phyloP scores from a whole-genome alignment of 2,329 filamentous ascomycete species.

The Pestalotiopsis sp. region DNA sequence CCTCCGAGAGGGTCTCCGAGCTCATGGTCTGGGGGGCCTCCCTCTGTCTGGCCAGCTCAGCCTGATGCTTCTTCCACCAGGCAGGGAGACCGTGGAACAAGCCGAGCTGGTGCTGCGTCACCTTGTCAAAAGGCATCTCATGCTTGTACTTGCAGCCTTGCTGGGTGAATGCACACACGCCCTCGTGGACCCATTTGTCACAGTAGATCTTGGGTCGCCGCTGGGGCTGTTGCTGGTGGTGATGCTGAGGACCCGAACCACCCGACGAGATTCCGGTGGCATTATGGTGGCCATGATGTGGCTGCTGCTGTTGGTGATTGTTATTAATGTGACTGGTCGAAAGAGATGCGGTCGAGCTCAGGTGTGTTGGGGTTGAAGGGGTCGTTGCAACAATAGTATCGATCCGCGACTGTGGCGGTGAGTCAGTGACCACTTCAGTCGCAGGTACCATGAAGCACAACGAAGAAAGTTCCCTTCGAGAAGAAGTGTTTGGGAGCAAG shows the following conservation, averaged over 20 bases:
- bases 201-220: slow-evolving; percentile 71
- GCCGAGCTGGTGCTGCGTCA: slow-evolving; percentile 70
- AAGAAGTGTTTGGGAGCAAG: not conserved
- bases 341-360: slow-evolving; percentile 25
- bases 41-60: slow-evolving; percentile 41
- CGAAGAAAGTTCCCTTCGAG: slow-evolving; percentile 8
- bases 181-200: slow-evolving; percentile 87
- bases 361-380: slow-evolving; percentile 24
- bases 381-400: slow-evolving; percentile 39
- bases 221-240: slow-evolving; percentile 17
- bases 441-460: slow-evolving; percentile 1
- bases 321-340: slow-evolving; percentile 15
- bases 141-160: slow-evolving; percentile 90
- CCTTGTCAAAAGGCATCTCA: slow-evolving; percentile 76
- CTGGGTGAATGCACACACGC: slow-evolving; percentile 82
- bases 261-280: not conserved
- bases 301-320: not conserved
- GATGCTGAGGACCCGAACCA: not conserved
- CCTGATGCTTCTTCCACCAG: slow-evolving; percentile 61
- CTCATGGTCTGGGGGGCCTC: slow-evolving; percentile 17
- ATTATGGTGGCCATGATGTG: not conserved
- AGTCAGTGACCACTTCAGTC: slow-evolving; percentile 18
- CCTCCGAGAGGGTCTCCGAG: not conserved
- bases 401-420: slow-evolving; percentile 34
- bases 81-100: slow-evolving; percentile 66